Evolutionary conservation across 2,329 filamentous ascomycete genomes (phyloP), one percentile per base, ranked within the genome.

Genomic region (Pestalotiopsis sp.): DNA sequence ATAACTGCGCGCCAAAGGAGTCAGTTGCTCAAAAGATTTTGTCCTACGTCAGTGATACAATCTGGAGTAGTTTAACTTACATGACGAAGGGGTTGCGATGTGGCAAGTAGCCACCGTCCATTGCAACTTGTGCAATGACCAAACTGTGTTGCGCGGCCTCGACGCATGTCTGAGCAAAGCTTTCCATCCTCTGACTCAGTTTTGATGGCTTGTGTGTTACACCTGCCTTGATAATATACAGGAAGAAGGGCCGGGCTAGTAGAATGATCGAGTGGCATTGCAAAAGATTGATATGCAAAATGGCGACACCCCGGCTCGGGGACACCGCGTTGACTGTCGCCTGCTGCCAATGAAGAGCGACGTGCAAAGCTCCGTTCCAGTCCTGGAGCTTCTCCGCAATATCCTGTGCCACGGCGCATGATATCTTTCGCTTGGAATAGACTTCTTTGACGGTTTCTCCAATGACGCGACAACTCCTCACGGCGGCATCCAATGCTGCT

Each of bases 231-330:
- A 90, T 81, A 13, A 89, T 82, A 68, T 85, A 87, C 14, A 91
- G 78, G 68, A 91, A 89, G 75, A 92, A 91, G 0, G 90, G 90
- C 36, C 90, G 82, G 1, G 88, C 90, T 1, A 92, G 82, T 0
- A 92, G 81, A 31, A 92, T 85, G 57, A 91, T 84, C 0, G 88
- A 87, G 74, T 92, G 89, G 67, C 85, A 87, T 68, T 91, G 87
- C 45, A 91, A 80, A 27, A 92, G 79, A 69, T 90, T 90, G 68
- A 86, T 81, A 71, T 92, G 90, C 5, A 92, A 77, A n/a, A 89
- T 85, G 3, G 87, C 86, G 41, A 91, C 85, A 3, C 86, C 85
- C 69, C 88, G 82, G 23, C 81, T 81, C n/a, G 84, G 79, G 49
- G 80, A 75, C 27, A 77, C 75, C 38, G 79, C 78, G 2, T 79